phyloP scores from a whole-genome alignment of 1,284 basidiomycete species.

The Trichosporon faecale region DNA sequence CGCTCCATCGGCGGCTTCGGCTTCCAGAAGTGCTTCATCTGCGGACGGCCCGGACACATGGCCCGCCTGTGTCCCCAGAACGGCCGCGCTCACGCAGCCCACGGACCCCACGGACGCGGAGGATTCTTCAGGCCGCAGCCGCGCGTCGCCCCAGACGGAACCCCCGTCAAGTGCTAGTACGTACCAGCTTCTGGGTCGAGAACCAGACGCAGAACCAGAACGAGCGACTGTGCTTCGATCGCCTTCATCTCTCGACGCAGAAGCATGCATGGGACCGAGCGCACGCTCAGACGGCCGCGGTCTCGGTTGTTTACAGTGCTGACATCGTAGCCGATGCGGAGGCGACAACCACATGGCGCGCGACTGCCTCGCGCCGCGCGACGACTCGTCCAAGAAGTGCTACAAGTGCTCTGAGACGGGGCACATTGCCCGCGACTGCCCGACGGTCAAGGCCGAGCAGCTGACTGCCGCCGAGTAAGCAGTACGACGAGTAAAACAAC shows the following conservation, averaged over 20 bases:
- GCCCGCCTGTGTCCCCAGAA: slow-evolving; percentile 37
- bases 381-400: slow-evolving; percentile 49
- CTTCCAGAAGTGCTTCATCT: slow-evolving; percentile 69
- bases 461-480: slow-evolving; percentile 3
- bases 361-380: slow-evolving; percentile 49
- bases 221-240: not conserved
- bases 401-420: slow-evolving; percentile 52
- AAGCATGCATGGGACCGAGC: not conserved
- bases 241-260: not conserved
- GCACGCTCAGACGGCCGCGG: not conserved
- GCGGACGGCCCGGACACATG: slow-evolving; percentile 47
- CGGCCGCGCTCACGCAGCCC: not conserved
- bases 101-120: slow-evolving; percentile 20
- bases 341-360: slow-evolving; percentile 51
- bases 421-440: slow-evolving; percentile 42
- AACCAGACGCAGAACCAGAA: not conserved
- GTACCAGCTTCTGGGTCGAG: slow-evolving; percentile 23
- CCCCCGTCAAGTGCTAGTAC: slow-evolving; percentile 52
- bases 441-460: slow-evolving; percentile 2
- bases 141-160: slow-evolving; percentile 40
- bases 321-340: slow-evolving; percentile 45
- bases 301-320: not conserved
- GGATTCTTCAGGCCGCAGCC: slow-evolving; percentile 23
- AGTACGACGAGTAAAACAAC: not conserved
- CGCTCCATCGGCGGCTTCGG: slow-evolving; percentile 56